Percentiles rank a stretch among this genome's conserved stretches.
These are phyloP conservation scores for Diplotaxis tenuifolia DNA, from an alignment of 345 rosid genomes.

Conservation along the genomic window DNA sequence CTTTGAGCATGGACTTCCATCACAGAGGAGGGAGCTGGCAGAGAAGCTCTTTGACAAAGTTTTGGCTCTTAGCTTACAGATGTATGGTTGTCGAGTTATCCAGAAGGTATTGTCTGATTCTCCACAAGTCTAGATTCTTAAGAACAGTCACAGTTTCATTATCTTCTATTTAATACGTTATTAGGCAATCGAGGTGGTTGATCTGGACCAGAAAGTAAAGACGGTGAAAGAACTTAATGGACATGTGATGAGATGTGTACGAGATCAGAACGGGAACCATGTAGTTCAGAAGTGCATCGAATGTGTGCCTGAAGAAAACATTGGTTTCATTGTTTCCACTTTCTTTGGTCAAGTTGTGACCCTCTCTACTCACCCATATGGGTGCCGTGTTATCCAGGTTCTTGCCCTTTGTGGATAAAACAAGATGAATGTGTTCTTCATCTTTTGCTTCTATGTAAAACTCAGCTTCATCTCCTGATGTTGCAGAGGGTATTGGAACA, in stretches of 20 bases:
- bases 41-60: constrained; percentile 80
- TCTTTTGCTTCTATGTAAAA: not conserved
- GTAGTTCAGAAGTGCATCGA: constrained; percentile 97
- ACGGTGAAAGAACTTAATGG: constrained; percentile 96
- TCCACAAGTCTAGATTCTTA: too few species aligned
- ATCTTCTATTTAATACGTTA: too few species aligned
- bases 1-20: constrained; percentile 88
- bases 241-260: constrained; percentile 88
- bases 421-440: not conserved
- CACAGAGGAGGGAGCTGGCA: constrained; percentile 81
- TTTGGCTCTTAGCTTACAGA: constrained; percentile 85
- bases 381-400: constrained; percentile 99
- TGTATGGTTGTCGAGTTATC: constrained; percentile 98
- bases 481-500: constrained; percentile 95
- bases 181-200: constrained; percentile 95
- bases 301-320: constrained; percentile 85
- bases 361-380: constrained; percentile 88
- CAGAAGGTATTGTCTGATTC: constrained; percentile 61
- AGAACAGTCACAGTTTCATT: too few species aligned
- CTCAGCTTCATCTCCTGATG: too few species aligned
- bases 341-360: constrained; percentile 89
- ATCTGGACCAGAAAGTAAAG: constrained; percentile 77
- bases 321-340: constrained; percentile 71
- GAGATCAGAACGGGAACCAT: constrained; percentile 97
- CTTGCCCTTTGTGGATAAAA: not conserved